A percentile compares a stretch with the other conserved stretches of the same genome.
phyloP scores from a whole-genome alignment of 2,329 filamentous ascomycete species.

The Penicillium sp. region DNA sequence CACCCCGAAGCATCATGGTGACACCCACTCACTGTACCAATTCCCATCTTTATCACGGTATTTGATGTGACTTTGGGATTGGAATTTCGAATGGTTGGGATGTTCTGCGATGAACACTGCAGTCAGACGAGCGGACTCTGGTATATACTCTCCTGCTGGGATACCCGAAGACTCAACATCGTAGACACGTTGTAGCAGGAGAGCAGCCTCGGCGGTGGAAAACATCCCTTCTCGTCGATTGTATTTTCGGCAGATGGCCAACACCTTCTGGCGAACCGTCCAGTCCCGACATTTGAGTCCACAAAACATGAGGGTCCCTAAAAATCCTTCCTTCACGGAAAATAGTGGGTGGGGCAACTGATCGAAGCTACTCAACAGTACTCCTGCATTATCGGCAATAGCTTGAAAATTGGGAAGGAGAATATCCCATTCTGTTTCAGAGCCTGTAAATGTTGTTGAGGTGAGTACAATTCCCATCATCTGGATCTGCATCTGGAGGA shows the following conservation, averaged over 20 bases:
- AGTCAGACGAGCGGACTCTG: constrained; percentile 15
- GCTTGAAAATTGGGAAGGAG: neutral
- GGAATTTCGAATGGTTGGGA: neutral
- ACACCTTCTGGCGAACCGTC: neutral
- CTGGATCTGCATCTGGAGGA: constrained; percentile 1
- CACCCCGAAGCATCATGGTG: neutral
- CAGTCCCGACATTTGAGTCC: constrained; percentile 5
- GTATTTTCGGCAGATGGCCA: constrained; percentile 1
- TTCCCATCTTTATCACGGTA: neutral
- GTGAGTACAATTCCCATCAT: neutral
- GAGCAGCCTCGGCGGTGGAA: neutral
- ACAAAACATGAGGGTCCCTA: neutral
- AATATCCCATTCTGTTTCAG: neutral
- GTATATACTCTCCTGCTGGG: neutral
- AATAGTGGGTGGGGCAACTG: neutral
- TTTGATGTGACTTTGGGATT: neutral
- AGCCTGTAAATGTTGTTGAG: neutral
- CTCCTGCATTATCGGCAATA: neutral
- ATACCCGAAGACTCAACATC: neutral
- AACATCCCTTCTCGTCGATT: constrained; percentile 4
- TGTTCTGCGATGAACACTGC: neutral
- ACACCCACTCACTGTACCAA: neutral
- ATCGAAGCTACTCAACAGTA: neutral
- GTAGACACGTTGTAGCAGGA: neutral
- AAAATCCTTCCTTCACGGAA: neutral